Evolutionary conservation across 176 grass and related monocot genomes (phyloP).

Genomic region (Lolium multiflorum): DNA sequence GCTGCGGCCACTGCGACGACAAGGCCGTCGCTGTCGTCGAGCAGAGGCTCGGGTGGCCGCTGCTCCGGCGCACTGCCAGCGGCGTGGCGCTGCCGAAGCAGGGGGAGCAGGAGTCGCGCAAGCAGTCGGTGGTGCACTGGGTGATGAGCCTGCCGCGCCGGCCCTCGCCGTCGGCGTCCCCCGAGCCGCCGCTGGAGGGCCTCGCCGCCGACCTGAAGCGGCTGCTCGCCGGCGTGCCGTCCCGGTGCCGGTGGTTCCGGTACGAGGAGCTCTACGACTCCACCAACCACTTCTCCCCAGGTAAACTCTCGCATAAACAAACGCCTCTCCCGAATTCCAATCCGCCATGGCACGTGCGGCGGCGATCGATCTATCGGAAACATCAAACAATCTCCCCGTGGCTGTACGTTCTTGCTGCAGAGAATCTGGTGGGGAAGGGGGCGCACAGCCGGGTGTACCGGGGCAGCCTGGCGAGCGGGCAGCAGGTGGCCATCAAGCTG

Average conservation of each 20-base stretch:
- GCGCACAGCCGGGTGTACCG: conserved; percentile 85
- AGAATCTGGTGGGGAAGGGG: conserved; percentile 88
- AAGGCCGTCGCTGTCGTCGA: conserved; percentile 10
- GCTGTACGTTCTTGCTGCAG: conserved; percentile 47
- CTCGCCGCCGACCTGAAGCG: conserved; percentile 62
- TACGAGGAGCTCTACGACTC: conserved; percentile 84
- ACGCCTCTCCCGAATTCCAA: neutral
- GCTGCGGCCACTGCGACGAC: conserved; percentile 32
- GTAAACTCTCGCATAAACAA: neutral
- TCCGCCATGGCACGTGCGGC: neutral
- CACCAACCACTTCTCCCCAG: conserved; percentile 87
- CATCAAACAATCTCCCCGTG: neutral
- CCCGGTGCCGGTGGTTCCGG: conserved; percentile 78
- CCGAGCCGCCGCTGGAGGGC: conserved; percentile 34
- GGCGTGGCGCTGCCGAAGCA: neutral
- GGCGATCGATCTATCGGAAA: neutral
- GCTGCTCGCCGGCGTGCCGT: conserved; percentile 46
- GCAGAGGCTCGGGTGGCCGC: conserved; percentile 82
- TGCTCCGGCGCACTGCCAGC: conserved; percentile 55
- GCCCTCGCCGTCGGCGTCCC: conserved; percentile 31
- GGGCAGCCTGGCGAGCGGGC: conserved; percentile 64
- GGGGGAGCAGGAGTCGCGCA: conserved; percentile 38
- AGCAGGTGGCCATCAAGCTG: conserved; percentile 81
- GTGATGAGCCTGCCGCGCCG: conserved; percentile 89
- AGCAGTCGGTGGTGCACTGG: conserved; percentile 94